Conservation (phyloP, 2,329 filamentous ascomycete species). For the Aureobasidium vineae region DNA sequence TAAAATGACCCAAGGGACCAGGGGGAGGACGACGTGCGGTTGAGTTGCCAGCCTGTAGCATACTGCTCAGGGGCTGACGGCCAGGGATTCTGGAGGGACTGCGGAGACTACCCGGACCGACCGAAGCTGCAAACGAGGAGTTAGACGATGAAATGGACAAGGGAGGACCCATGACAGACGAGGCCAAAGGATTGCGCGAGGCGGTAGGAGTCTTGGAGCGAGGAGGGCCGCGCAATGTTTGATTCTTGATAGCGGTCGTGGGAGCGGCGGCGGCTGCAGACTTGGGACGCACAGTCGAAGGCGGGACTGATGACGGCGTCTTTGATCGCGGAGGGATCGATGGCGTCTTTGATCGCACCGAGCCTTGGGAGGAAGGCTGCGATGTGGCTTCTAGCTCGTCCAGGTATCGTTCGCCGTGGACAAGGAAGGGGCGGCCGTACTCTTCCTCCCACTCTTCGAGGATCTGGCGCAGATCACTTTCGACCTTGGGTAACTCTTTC, state of each 20-base stretch:
- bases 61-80: conserved; percentile 65
- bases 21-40: conserved; percentile 64
- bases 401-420: conserved; percentile 88
- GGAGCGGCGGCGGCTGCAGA: conserved; percentile 40
- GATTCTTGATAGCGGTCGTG: conserved; percentile 7
- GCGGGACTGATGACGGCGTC: conserved; percentile 3
- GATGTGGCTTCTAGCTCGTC: conserved; percentile 73
- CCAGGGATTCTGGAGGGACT: conserved; percentile 69
- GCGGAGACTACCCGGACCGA: conserved; percentile 37
- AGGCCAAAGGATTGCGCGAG: conserved; percentile 35
- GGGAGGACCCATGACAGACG: conserved; percentile 30
- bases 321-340: conserved; percentile 27
- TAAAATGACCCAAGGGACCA: conserved; percentile 37
- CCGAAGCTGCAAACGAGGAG: conserved; percentile 41
- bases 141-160: conserved; percentile 36
- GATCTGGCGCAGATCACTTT: conserved; percentile 75
- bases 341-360: conserved; percentile 71
- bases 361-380: conserved; percentile 30
- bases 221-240: conserved; percentile 30
- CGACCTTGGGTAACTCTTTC: conserved; percentile 91
- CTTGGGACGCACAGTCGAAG: conserved; percentile 30
- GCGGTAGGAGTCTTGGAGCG: conserved; percentile 44
- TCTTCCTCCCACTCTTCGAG: conserved; percentile 90
- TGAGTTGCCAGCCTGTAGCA: conserved; percentile 73
- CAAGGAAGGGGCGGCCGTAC: conserved; percentile 87